Evolutionary conservation across 805 yeast genomes (phyloP), one percentile per base, ranked within the genome.

Genomic region (Tanozyma kutaoensis): DNA sequence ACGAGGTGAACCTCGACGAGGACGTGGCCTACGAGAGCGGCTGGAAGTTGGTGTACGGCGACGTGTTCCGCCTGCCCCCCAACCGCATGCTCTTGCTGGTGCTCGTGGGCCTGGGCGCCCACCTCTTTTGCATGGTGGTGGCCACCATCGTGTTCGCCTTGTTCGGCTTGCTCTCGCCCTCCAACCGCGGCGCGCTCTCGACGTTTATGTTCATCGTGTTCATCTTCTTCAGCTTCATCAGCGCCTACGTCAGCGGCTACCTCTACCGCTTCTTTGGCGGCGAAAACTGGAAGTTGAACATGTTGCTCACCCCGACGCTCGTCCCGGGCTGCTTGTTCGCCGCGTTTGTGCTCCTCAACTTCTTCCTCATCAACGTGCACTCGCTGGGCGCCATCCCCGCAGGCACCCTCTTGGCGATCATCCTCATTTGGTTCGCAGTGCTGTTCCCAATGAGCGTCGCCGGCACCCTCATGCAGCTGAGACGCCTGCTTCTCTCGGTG

Each of bases 21-120:
- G 94, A 80, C 31, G 70, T 84, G 28, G 75, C 82, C 35, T 95
- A 85, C 44, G 97, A 91, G 50, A 69, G 85, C 46, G 98, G 98
- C 22, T 91, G 98, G 98, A 91, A 91, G 50, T 66, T 91, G 37
- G 76, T 85, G 22, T 93, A 86, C 43, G 97, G 96, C 35, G 97
- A 88, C 50, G 85, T 88, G 17, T 88, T 88, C 60, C 71, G 97
- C 51, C 57, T 86, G 7, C 97, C 97, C 23, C 48, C 61, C 27
- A 58, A 68, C 38, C 63, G 78, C 29, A 65, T 85, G 68, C 32
- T 80, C 5, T 63, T 85, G 33, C 78, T 95, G 2, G 72, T 85
- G 7, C 52, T 86, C 14, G 69, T 85, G 26, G 98, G 98, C 24
- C 74, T 91, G 28, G 98, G 98, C 33, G 52, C 67, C 17, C 98